phyloP scores from a whole-genome alignment of 495 filamentous ascomycete species.

The Daldinia decipiens region DNA sequence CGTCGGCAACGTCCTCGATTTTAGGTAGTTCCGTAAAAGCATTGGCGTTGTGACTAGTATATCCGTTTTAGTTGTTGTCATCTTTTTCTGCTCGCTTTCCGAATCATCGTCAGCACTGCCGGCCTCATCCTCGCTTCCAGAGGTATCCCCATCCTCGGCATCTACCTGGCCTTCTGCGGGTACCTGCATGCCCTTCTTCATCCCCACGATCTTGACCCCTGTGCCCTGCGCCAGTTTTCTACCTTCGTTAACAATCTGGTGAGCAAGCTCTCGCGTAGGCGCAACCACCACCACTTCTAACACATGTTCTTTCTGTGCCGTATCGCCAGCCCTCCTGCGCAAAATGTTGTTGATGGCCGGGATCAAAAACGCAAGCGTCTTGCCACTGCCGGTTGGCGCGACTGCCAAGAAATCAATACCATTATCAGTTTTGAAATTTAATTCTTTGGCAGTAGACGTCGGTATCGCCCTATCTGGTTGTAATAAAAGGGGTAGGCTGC shows the following conservation, averaged over 20 bases:
- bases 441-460: constrained; percentile 41
- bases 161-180: constrained; percentile 56
- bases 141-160: constrained; percentile 41
- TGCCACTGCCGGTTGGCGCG: constrained; percentile 97
- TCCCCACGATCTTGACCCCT: constrained; percentile 79
- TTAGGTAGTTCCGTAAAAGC: constrained; percentile 77
- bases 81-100: constrained; percentile 50
- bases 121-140: constrained; percentile 56
- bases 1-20: constrained; percentile 65
- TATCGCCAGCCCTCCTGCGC: constrained; percentile 53
- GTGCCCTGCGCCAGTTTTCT: constrained; percentile 82
- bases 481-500: constrained; percentile 80
- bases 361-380: constrained; percentile 92
- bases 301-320: constrained; percentile 57
- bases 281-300: constrained; percentile 81
- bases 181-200: constrained; percentile 85
- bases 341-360: constrained; percentile 82
- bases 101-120: constrained; percentile 55
- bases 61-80: constrained; percentile 72
- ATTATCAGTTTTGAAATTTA: constrained; percentile 39
- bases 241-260: constrained; percentile 92
- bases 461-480: constrained; percentile 57
- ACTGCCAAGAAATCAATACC: constrained; percentile 81
- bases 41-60: constrained; percentile 91
- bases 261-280: constrained; percentile 90